Evolutionary conservation across 2,329 filamentous ascomycete genomes (phyloP), one percentile per base, ranked within the genome.

Genomic region (Curvularia hawaiiensis): DNA sequence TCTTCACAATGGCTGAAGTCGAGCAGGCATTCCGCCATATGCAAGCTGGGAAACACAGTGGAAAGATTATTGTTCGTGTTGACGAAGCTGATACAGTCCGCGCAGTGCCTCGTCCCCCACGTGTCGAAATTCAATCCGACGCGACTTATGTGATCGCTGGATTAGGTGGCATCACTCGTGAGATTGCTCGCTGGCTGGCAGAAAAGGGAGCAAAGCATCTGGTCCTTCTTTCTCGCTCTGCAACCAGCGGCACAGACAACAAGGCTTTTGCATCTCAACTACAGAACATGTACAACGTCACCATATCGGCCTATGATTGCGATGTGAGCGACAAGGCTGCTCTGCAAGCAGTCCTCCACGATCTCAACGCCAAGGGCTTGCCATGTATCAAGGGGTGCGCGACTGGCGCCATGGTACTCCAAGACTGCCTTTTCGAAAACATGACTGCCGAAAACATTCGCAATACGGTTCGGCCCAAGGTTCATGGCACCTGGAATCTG

Each of bases 61-160:
- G 79, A 5, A 80, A 80, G 61, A 61, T 79, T 1, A 72, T 79
- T 11, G 62, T 80, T 12, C 58, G 63, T 12, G 48, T 52, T n/a
- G 60, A 59, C 39, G 55, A 52, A n/a, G 51, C 44, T 12, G 54
- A 62, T 77, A 16, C 55, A 58, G 44, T 45, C 12, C 49, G 45
- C 24, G 51, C 47, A 16, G 33, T 55, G 20, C 54, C 39, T 38
- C 54, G 46, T 16, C 11, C 50, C n/a, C 45, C 49, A 4, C 45
- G 47, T 9, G 28, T 50, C 4, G 30, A 39, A 9, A 54, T 66
- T 11, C 44, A 56, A 12, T 30, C 30, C 22, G 52, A 70, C 16
- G 62, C 62, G 1, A 56, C 68, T 3, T 72, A 69, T 46, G 6
- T 72, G 1, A 52, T 72, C 9, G 56, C 61, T 18, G 68, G 67